These are phyloP conservation scores for Ophiocordyceps australis DNA, from an alignment of 2,329 filamentous ascomycete species.

Conservation along the genomic window DNA sequence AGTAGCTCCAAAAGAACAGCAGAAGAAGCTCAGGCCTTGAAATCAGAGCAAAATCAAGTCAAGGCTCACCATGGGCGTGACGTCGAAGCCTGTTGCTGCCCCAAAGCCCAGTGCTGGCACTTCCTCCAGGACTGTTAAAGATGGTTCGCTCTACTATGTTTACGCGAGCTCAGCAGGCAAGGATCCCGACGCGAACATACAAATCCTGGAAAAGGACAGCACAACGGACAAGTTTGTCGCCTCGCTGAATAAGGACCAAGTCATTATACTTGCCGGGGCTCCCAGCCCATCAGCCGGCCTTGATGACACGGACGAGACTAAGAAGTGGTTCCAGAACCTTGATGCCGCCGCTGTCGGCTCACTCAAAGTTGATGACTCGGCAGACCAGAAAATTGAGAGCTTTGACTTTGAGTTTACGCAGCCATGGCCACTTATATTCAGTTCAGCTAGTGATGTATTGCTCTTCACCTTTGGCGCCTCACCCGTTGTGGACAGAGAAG, in stretches of 20 bases:
- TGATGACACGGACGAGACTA: slow-evolving; percentile 1
- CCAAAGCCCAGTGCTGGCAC: neutral
- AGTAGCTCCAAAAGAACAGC: too few species aligned
- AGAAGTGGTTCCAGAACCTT: slow-evolving; percentile 1
- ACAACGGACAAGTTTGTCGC: slow-evolving; percentile 1
- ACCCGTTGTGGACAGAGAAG: neutral
- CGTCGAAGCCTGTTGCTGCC: neutral
- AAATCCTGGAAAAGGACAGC: neutral
- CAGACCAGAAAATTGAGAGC: neutral
- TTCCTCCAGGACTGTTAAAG: neutral
- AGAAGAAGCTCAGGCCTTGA: too few species aligned
- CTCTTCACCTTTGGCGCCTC: slow-evolving; percentile 2
- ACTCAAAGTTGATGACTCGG: neutral
- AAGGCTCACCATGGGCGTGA: slow-evolving; percentile 1
- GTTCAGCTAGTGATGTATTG: slow-evolving; percentile 1
- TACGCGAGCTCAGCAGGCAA: slow-evolving; percentile 3
- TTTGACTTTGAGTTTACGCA: neutral
- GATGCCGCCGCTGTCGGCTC: slow-evolving; percentile 1
- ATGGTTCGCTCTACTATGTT: slow-evolving; percentile 1
- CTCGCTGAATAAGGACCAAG: slow-evolving; percentile 1
- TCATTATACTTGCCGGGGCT: neutral
- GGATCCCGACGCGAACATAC: neutral
- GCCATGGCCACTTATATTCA: slow-evolving; percentile 2
- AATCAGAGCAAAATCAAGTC: neutral
- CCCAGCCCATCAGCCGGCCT: slow-evolving; percentile 1